Evolutionary conservation across 148 eudicot species (phyloP), one percentile per base, ranked within the genome.

Genomic region (Rhododendron mucronatum): DNA sequence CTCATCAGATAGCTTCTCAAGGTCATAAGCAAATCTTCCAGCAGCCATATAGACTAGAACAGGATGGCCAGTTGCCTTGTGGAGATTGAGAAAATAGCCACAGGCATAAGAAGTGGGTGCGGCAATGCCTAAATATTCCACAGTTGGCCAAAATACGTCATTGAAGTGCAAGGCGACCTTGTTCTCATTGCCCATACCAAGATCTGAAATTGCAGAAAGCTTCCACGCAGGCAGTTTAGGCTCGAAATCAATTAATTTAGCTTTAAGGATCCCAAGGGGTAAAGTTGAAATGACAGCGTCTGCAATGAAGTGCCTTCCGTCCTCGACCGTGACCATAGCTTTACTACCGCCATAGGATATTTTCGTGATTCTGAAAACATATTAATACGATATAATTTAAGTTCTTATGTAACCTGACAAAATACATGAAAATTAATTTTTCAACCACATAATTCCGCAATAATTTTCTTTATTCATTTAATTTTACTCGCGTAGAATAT

Each of bases 11-110:
- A 93, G 92, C 90, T 93, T 92, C 91, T 97, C 99, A 45, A 95
- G 93, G 90, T 94, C 96, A 86, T 85, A 84, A 78, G 99, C 98
- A 88, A 91, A 94, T 83, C 96, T 93, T 82, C 99, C 99, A 77
- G 99, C 98, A 81, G 96, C 95, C 99, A 97, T 97, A 86, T 95
- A 97, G 82, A 97, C 99, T 57, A 97, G 96, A 20, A 97, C 96
- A 23, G 98, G 99, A 76, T 93, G 94, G 28, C 99, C 98, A 39
- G 93, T 93, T 51, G 98, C 99, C 86, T 97, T 97, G 90, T 97
- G 98, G 61, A 97, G 93, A 86, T 97, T 97, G 51, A 97, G 98
- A 90, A 97, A 97, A 94, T 97, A 97, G 80, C 99, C 99, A 89
- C 99, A 97, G 1, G 95, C 81, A 89, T 92, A 95, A 53, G 99